Base-by-base conservation (phyloP, 495 filamentous ascomycete genomes). In the Podospora australis region DNA sequence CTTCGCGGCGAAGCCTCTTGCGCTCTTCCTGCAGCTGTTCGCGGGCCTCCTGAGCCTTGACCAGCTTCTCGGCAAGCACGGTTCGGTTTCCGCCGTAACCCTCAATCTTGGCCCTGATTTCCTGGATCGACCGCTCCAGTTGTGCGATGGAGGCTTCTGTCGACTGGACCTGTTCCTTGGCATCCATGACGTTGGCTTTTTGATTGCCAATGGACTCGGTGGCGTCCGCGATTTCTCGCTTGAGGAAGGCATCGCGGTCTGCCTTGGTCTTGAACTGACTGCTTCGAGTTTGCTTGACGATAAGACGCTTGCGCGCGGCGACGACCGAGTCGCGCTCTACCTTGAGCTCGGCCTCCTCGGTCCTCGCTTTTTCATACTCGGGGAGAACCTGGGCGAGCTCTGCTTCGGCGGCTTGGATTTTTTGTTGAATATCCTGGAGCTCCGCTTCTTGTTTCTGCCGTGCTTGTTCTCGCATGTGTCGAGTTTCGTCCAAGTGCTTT, bases 241-340 rank as follows among this genome's bases (percentile, higher is more conserved):
- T 79, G 16, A 99, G 72, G 74, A 78, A 96, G 30, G 79, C 78
- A 59, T 99, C 94, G 2, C 92, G 82, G 57, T 96, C 88, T 2
- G 77, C 79, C 66, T 95, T 95, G 58, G 78, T 91, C 59, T 78
- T 85, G 69, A 95, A 97, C 46, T 87, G 84, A 24, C 83, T 81
- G 60, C 85, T 88, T n/a, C 90, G 82, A 30, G 88, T 87, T 66
- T 97, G 94, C 65, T 99, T 99, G 40, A 86, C 88, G 56, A 96
- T 90, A 13, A 99, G 73, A 21, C 90, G 82, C 55, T 86, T 84
- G 32, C 88, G 74, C 1, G 74, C 78, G 6, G 81, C 82, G 60
- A 92, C 86, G 4, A 87, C 87, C 29, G 84, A 75, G 16, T 84
- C 82, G 3, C 96, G 74, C 38, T 86, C 77, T 24, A 81, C 64